Conservation (phyloP, 257 asterid species). For the Ehretia macrophylla region DNA sequence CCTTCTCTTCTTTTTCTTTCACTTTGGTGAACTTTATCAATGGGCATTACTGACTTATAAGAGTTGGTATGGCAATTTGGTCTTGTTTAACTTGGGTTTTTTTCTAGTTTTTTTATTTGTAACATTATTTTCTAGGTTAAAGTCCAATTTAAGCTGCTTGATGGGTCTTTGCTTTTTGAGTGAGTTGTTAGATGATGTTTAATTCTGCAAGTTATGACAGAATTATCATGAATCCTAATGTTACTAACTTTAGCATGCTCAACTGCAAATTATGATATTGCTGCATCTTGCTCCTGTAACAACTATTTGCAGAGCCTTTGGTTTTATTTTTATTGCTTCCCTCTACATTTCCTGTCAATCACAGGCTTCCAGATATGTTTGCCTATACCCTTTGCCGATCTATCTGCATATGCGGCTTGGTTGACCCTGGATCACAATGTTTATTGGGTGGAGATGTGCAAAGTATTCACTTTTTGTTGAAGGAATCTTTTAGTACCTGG, state of each 20-base stretch:
- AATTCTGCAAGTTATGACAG: background rate
- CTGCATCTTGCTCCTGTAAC: background rate
- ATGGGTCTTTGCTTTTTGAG: background rate
- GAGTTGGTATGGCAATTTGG: background rate
- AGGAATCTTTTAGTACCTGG: background rate
- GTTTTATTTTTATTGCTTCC: too few relatives aligned
- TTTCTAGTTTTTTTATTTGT: background rate
- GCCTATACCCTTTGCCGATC: background rate
- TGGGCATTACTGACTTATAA: background rate
- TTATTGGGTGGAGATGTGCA: background rate
- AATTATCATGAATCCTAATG: background rate
- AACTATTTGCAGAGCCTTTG: background rate
- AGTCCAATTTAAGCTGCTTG: background rate
- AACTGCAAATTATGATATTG: background rate
- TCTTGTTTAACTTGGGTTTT: too few relatives aligned
- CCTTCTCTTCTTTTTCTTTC: background rate
- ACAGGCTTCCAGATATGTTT: too few relatives aligned
- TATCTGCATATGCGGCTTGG: background rate
- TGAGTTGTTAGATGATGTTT: background rate
- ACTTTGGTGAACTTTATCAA: background rate
- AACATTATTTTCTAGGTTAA: background rate
- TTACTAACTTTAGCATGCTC: background rate
- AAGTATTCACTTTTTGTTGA: background rate
- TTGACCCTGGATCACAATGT: background rate
- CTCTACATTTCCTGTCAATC: background rate